phyloP scores from a whole-genome alignment of 73 alveolate species.

The Paramecium pentaurelia region DNA sequence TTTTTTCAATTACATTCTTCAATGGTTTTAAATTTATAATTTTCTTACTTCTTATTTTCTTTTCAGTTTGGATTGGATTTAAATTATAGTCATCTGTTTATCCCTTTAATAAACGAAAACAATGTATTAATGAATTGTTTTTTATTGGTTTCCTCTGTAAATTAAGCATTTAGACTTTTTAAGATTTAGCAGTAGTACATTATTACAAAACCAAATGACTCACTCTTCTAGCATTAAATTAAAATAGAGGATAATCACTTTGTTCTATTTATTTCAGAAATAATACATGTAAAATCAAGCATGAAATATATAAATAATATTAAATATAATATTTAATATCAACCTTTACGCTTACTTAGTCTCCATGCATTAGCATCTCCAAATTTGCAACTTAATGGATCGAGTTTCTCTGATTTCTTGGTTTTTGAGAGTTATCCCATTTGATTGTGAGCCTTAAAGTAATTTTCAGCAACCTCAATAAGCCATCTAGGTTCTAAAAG shows the following conservation, averaged over 20 bases:
- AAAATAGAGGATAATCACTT: not conserved
- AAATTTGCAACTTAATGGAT: conserved; percentile 93
- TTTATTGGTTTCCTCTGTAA: not conserved
- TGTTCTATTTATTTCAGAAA: not conserved
- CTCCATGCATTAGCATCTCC: conserved; percentile 99
- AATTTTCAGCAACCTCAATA: conserved; percentile 99
- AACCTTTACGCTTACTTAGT: conserved; percentile 95
- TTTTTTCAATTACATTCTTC: not conserved
- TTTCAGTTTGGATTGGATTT: not conserved
- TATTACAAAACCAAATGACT: not conserved
- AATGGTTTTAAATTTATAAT: not conserved
- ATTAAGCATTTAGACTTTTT: not conserved
- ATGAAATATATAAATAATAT: not conserved
- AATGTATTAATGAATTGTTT: not conserved
- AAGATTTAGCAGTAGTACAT: not conserved
- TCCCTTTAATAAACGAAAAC: not conserved
- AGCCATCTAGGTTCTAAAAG: conserved; percentile 97
- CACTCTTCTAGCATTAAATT: not conserved
- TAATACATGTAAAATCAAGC: not conserved
- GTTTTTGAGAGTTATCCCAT: conserved; percentile 78
- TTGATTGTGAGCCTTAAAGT: conserved; percentile 88
- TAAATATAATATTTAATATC: not conserved
- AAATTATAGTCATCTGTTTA: not conserved
- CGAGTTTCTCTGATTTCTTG: conserved; percentile 96
- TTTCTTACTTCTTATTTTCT: not conserved